Evolutionary conservation across 78 protist genomes (phyloP), one percentile per base, ranked within the genome.

Genomic region (Dictyostelium citrinum): DNA sequence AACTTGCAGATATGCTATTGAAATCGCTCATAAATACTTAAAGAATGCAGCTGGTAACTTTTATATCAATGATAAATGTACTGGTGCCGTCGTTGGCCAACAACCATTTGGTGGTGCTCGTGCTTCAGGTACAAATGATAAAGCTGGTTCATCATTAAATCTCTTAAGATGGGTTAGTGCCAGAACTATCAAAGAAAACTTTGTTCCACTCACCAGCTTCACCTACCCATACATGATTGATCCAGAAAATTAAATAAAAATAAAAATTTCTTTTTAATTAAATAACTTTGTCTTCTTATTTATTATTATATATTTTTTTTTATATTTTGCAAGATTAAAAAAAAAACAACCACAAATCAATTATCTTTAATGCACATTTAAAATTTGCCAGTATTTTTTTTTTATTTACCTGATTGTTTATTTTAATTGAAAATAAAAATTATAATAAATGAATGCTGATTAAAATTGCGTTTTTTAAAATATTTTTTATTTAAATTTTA

Each of bases 41-140:
- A 81, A 64, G 46, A 68, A 97, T 84, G 90, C 98, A 67, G 84
- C 97, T 20, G 99, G 99, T 51, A 98, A 98, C 96, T 86, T 98
- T 61, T 98, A 98, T 95, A 96, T 98, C 90, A 98, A 98, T 86
- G 98, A 97, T 95, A 97, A 97, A 96, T 90, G 95, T 81, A 98
- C 99, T 17, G 99, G 99, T 39, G 98, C 99, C 12, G 98, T 98
- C 20, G 99, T 98, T 35, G 99, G 99, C 24, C 97, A 95, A 86
- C 98, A 97, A 86, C 97, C 97, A 55, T 96, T 96, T 37, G 97
- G 98, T 31, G 97, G 97, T 51, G 91, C 96, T 2, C 84, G 98
- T 49, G 81, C 82, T 37, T 81, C 96, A 5, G 99, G 99, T 78
- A 98, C 99, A 43, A 98, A 98, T 90, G 99, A 98, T 95, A 98